These are phyloP conservation scores for Calonectria ilicicola DNA, from an alignment of 2,329 filamentous ascomycete species.

Conservation along the genomic window DNA sequence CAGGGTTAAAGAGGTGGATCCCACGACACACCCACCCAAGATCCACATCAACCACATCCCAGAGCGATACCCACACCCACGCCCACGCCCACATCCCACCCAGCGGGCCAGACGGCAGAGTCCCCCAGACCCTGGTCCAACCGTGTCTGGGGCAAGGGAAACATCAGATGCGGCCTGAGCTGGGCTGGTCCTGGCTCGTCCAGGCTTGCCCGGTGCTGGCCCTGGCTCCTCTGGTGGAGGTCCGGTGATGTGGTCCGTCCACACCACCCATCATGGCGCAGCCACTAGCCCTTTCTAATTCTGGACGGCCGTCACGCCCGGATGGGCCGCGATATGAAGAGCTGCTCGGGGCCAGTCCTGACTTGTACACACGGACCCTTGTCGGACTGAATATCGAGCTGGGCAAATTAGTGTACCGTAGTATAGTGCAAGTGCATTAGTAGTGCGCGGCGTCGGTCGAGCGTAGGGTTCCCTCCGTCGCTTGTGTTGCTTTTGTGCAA, in stretches of 20 bases:
- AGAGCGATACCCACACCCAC: constrained; percentile 35
- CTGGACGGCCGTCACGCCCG: constrained; percentile 46
- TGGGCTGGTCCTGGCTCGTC: constrained; percentile 33
- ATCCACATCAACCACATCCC: constrained; percentile 41
- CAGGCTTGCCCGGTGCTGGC: constrained; percentile 28
- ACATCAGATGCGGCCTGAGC: constrained; percentile 40
- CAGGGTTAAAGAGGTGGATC: constrained; percentile 51
- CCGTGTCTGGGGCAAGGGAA: constrained; percentile 47
- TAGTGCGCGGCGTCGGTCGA: constrained; percentile 8
- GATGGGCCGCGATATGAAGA: constrained; percentile 46
- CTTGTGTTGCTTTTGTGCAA: constrained; percentile 28
- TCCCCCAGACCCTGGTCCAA: constrained; percentile 42
- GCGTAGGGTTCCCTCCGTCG: constrained; percentile 14
- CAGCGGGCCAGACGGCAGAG: constrained; percentile 45
- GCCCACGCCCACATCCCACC: constrained; percentile 30
- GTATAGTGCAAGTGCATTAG: constrained; percentile 23
- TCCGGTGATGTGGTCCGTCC: constrained; percentile 33
- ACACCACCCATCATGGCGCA: constrained; percentile 49
- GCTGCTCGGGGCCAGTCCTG: constrained; percentile 33
- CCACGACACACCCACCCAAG: constrained; percentile 33
- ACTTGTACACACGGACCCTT: constrained; percentile 40
- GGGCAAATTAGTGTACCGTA: constrained; percentile 43
- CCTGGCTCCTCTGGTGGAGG: constrained; percentile 26
- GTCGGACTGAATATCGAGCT: constrained; percentile 45
- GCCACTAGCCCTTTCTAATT: constrained; percentile 51